A percentile compares a stretch with the other conserved stretches of the same genome.
These are phyloP conservation scores for Galium porrigens DNA, from an alignment of 305 asterid species.

Conservation along the genomic window DNA sequence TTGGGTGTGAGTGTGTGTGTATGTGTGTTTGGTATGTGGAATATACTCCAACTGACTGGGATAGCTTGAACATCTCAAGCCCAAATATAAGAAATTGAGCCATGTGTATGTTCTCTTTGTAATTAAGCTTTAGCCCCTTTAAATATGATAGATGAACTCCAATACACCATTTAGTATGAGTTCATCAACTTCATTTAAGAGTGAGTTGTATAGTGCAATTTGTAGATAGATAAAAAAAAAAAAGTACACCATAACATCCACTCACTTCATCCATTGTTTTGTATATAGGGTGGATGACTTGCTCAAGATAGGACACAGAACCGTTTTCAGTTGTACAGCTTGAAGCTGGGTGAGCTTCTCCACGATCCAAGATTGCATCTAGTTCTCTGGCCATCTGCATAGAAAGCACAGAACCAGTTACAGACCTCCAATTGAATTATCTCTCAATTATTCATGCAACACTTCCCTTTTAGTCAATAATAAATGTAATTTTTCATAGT, in stretches of 20 bases:
- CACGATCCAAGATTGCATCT: constrained; percentile 71
- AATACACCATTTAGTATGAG: background rate
- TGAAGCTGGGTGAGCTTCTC: constrained; percentile 48
- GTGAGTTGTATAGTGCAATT: background rate
- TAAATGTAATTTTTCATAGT: background rate
- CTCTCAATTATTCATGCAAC: background rate
- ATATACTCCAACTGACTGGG: too few relatives aligned
- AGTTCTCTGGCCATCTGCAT: constrained; percentile 87
- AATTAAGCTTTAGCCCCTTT: background rate
- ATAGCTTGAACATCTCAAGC: too few relatives aligned
- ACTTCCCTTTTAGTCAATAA: background rate
- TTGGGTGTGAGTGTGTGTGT: too few relatives aligned
- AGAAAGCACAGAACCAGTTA: constrained; percentile 14
- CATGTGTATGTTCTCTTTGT: background rate
- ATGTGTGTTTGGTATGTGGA: too few relatives aligned
- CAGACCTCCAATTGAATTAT: background rate
- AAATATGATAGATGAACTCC: background rate
- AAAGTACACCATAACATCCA: constrained; percentile 6
- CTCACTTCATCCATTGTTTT: constrained; percentile 39
- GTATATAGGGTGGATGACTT: constrained; percentile 63
- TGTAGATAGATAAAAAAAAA: background rate
- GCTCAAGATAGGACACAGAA: constrained; percentile 56
- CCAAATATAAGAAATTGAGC: too few relatives aligned
- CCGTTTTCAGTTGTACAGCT: constrained; percentile 47
- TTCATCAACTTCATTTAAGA: background rate